Evolutionary conservation across 306 rosid species (phyloP).

Genomic region (Adenanthera pavonina): DNA sequence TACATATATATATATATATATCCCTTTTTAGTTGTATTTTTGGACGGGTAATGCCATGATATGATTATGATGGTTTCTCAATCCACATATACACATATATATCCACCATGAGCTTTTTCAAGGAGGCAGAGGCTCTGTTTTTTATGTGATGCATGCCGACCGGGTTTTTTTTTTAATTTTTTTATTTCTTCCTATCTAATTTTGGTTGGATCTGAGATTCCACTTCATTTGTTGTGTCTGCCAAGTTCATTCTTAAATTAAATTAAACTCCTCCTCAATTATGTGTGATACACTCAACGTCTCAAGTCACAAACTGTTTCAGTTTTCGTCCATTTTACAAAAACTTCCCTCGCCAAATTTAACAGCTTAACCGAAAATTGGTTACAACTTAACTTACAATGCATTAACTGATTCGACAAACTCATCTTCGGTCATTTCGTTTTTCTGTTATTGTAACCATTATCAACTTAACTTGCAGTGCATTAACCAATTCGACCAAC

Average conservation of each 20-base stretch:
- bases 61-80: conserved; percentile 4
- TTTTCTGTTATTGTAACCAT: not conserved
- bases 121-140: not conserved
- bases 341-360: not conserved
- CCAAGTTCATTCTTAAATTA: conserved; percentile 15
- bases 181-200: conserved; percentile 18
- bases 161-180: not conserved
- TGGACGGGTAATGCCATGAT: not conserved
- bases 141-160: not conserved
- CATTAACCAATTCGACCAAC: too few relatives aligned
- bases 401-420: not conserved
- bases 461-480: not conserved
- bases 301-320: conserved; percentile 30
- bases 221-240: conserved; percentile 22
- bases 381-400: not conserved
- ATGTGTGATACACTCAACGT: conserved; percentile 32
- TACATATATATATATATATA: too few relatives aligned
- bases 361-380: conserved; percentile 40
- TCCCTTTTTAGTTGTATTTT: too few relatives aligned
- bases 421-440: not conserved
- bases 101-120: not conserved
- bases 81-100: conserved; percentile 1
- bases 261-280: not conserved
- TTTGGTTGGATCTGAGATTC: conserved; percentile 37
- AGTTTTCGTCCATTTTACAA: conserved; percentile 23